Evolutionary conservation across 805 yeast species (phyloP).

Genomic region (Kluyveromyces wickerhamii): DNA sequence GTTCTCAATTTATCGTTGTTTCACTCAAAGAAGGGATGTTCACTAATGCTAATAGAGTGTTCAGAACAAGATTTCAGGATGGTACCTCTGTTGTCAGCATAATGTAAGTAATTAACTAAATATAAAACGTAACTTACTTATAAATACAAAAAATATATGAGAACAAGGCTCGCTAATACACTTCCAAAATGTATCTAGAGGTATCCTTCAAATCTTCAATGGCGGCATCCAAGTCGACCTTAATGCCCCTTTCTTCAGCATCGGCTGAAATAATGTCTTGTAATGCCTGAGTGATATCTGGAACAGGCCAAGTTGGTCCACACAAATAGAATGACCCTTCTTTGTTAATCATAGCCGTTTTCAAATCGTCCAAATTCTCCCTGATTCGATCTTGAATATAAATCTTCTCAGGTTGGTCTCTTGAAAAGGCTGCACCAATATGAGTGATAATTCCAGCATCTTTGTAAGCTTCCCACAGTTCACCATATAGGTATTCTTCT

Average conservation of each 20-base stretch:
- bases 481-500: constrained; percentile 94
- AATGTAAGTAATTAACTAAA: too few relatives aligned
- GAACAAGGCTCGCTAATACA: too few relatives aligned
- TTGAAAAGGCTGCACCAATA: constrained; percentile 95
- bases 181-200: constrained; percentile 89
- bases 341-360: constrained; percentile 68
- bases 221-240: constrained; percentile 64
- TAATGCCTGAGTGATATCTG: constrained; percentile 86
- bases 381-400: constrained; percentile 92
- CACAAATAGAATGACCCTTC: constrained; percentile 90
- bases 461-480: constrained; percentile 92
- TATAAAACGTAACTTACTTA: too few relatives aligned
- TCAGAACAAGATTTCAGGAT: constrained; percentile 89
- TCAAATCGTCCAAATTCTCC: constrained; percentile 62
- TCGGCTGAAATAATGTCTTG: constrained; percentile 71
- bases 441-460: constrained; percentile 89
- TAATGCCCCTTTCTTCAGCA: constrained; percentile 57
- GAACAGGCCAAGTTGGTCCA: constrained; percentile 99
- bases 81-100: constrained; percentile 89
- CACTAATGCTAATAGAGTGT: constrained; percentile 90
- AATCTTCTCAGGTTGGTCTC: constrained; percentile 92
- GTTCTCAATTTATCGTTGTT: constrained; percentile 93
- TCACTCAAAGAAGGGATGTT: constrained; percentile 98
- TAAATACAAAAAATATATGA: too few relatives aligned
- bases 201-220: constrained; percentile 91